These are phyloP conservation scores for Apiosordaria backusii DNA, from an alignment of 495 filamentous ascomycete genomes.

Conservation along the genomic window DNA sequence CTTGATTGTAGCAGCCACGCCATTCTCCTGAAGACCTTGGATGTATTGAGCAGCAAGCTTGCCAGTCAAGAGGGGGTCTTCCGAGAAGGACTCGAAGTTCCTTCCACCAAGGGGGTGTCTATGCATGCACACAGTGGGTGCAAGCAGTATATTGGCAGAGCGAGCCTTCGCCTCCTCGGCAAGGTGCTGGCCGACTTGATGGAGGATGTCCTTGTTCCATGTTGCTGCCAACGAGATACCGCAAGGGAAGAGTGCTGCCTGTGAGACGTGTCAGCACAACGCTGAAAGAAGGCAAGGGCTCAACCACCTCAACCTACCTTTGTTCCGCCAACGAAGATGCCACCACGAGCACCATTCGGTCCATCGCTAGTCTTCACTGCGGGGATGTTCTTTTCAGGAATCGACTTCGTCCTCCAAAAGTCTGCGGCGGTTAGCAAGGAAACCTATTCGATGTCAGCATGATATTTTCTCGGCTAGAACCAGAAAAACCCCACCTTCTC, in stretches of 20 bases:
- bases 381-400: constrained; percentile 66
- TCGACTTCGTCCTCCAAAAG: constrained; percentile 72
- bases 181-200: constrained; percentile 64
- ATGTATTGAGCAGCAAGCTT: constrained; percentile 70
- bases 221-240: constrained; percentile 75
- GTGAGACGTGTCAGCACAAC: constrained; percentile 40
- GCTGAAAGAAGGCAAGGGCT: constrained; percentile 23
- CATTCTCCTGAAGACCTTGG: constrained; percentile 68
- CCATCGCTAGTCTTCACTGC: constrained; percentile 72
- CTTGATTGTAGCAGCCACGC: constrained; percentile 76
- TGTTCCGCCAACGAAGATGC: constrained; percentile 60
- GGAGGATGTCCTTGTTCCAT: constrained; percentile 68
- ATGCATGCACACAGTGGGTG: constrained; percentile 80
- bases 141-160: constrained; percentile 69
- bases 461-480: not conserved
- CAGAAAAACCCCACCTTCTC: constrained; percentile 46
- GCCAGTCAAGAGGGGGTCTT: constrained; percentile 76
- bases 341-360: constrained; percentile 75
- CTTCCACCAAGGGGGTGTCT: constrained; percentile 76
- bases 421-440: constrained; percentile 63
- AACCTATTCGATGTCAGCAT: constrained; percentile 43
- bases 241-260: constrained; percentile 71
- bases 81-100: constrained; percentile 84
- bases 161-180: constrained; percentile 70
- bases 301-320: constrained; percentile 39